Evolutionary conservation across 75 land plant genomes (phyloP).

Genomic region (Sequoia sempervirens): DNA sequence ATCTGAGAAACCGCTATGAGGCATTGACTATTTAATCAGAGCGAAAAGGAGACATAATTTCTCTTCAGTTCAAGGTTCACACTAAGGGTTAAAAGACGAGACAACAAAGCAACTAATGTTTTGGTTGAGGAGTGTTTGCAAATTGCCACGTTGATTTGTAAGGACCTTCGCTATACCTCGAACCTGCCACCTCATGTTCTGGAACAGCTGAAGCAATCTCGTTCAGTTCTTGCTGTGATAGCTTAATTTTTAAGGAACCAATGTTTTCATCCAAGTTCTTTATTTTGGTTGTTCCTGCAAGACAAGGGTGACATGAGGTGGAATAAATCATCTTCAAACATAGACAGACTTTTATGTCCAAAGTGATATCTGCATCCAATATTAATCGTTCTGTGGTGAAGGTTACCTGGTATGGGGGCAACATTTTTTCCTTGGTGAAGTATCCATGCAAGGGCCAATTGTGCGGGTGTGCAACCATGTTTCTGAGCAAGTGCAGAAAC

Average conservation of each 20-base stretch:
- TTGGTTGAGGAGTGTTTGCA: slow-evolving; percentile 27
- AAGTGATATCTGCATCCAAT: not conserved
- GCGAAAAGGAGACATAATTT: not conserved
- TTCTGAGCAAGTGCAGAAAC: slow-evolving; percentile 35
- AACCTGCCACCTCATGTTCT: slow-evolving; percentile 33
- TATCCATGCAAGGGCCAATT: slow-evolving; percentile 64
- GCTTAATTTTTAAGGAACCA: slow-evolving; percentile 29
- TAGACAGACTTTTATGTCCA: not conserved
- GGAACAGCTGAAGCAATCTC: slow-evolving; percentile 50
- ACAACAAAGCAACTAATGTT: not conserved
- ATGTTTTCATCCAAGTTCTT: slow-evolving; percentile 49
- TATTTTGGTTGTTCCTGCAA: slow-evolving; percentile 52
- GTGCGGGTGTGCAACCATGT: slow-evolving; percentile 38
- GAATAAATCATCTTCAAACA: not conserved
- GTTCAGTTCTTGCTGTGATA: slow-evolving; percentile 32
- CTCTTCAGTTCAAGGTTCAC: not conserved
- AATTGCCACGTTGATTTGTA: slow-evolving; percentile 18
- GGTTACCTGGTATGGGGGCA: slow-evolving; percentile 41
- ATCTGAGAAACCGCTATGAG: not conserved
- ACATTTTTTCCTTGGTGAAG: slow-evolving; percentile 52
- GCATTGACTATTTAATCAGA: not conserved
- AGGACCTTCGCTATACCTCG: slow-evolving; percentile 7
- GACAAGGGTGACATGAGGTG: not conserved
- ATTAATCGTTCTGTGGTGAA: not conserved
- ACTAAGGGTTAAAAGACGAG: not conserved